Evolutionary conservation across 1,284 basidiomycete species (phyloP).

Genomic region (Irpex rosettiformis): DNA sequence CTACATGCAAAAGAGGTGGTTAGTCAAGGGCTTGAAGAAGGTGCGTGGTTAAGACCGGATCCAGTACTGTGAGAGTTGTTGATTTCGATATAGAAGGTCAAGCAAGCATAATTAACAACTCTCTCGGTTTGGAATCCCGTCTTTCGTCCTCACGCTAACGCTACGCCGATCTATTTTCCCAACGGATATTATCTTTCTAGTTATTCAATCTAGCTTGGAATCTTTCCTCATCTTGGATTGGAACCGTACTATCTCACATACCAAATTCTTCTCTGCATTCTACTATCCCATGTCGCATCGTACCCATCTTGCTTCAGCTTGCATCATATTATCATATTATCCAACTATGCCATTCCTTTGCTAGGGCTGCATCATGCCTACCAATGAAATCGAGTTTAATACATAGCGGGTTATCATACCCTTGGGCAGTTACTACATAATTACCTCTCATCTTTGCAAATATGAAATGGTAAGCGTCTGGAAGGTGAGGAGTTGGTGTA

Average conservation of each 20-base stretch:
- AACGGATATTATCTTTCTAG: not conserved
- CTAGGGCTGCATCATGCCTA: not conserved
- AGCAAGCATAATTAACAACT: constrained; percentile 2
- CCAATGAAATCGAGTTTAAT: not conserved
- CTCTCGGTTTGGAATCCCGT: not conserved
- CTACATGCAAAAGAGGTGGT: constrained; percentile 35
- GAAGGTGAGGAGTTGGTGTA: too few relatives aligned
- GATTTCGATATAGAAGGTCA: constrained; percentile 6
- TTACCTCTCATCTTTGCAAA: too few relatives aligned
- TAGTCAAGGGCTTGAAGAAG: constrained; percentile 22
- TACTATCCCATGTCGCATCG: not conserved
- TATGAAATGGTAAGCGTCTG: too few relatives aligned
- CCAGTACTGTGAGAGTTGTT: not conserved
- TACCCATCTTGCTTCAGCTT: not conserved
- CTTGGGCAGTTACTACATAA: too few relatives aligned
- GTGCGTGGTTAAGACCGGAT: constrained; percentile 11
- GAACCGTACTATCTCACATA: not conserved
- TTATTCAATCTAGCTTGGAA: not conserved
- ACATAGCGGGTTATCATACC: too few relatives aligned
- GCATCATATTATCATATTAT: not conserved
- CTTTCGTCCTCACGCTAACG: not conserved
- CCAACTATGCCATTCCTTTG: not conserved
- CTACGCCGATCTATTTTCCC: too few relatives aligned
- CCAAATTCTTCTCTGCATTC: not conserved
- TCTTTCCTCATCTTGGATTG: not conserved